These are phyloP conservation scores for Metschnikowia gelsemii DNA, from an alignment of 805 yeast genomes.

Conservation along the genomic window DNA sequence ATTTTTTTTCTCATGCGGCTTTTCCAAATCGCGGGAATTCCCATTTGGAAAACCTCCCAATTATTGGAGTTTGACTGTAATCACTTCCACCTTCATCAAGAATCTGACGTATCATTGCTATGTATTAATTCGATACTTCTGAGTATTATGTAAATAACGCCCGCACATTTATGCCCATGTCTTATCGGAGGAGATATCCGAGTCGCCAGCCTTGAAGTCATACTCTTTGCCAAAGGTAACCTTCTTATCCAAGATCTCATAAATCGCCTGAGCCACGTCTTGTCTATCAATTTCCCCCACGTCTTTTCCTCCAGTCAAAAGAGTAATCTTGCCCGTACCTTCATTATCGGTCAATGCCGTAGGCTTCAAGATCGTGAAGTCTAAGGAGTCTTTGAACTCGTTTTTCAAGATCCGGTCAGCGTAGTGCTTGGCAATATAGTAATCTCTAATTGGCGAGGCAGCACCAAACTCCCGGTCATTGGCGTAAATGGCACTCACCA, in stretches of 20 bases:
- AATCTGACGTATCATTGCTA: too few relatives aligned
- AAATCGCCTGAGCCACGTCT: slow-evolving; percentile 54
- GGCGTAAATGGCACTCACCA: slow-evolving; percentile 58
- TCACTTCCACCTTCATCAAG: too few relatives aligned
- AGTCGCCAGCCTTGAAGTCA: slow-evolving; percentile 45
- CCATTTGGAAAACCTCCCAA: too few relatives aligned
- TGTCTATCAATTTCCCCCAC: slow-evolving; percentile 41
- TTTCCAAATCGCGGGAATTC: too few relatives aligned
- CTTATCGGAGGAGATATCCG: slow-evolving; percentile 22
- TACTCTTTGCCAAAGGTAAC: slow-evolving; percentile 43
- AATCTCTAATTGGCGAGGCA: slow-evolving; percentile 37
- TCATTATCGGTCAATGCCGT: slow-evolving; percentile 42
- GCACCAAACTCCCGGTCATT: slow-evolving; percentile 44
- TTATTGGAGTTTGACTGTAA: too few relatives aligned
- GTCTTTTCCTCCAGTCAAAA: slow-evolving; percentile 26
- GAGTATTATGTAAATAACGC: too few relatives aligned
- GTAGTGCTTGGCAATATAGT: slow-evolving; percentile 60
- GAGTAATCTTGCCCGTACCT: slow-evolving; percentile 44
- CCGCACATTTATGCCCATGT: slow-evolving; percentile 12
- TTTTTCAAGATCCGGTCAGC: slow-evolving; percentile 50
- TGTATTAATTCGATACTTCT: too few relatives aligned
- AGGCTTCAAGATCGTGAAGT: slow-evolving; percentile 60
- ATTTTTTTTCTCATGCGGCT: too few relatives aligned
- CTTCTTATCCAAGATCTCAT: slow-evolving; percentile 35
- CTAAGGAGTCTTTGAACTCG: slow-evolving; percentile 38